Evolutionary conservation across 208 protist genomes (phyloP), one percentile per base, ranked within the genome.

Genomic region (Leishmania lainsoni): DNA sequence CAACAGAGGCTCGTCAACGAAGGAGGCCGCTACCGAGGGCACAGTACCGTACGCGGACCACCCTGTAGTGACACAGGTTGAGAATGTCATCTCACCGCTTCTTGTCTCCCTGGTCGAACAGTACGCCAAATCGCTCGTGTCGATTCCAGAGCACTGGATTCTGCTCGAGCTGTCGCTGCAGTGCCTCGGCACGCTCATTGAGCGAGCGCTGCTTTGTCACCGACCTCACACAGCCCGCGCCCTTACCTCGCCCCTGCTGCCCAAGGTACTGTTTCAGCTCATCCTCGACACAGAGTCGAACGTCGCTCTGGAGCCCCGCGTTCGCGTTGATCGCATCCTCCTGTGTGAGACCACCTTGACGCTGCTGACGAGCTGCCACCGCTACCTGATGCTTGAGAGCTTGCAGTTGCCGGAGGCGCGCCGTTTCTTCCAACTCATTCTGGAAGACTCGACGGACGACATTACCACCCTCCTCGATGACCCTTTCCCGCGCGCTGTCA

Each of bases 61-160:
- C 72, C 90, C 91, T 3, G 82, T 85, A 9, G 94, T 97, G 1
- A 65, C 92, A 45, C 85, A 85, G 68, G 89, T 95, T 10, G 92
- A 97, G 75, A 89, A 90, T 63, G 84, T 95, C 58, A 87, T 97
- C 65, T 81, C 82, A 1, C 94, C 94, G 5, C 95, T 96, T 66
- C 76, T 97, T 1, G 85, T 93, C 3, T 87, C 73, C 12, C 81
- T 92, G 2, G 81, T 96, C 22, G 91, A 92, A 71, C 88, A 95
- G 83, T 89, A 91, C 81, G 81, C 85, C 26, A 69, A 81, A 56
- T 83, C 51, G 14, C 72, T 94, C 26, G 81, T 81, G 42, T 83
- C 82, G 10, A 90, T 88, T 22, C 91, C 90, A n/a, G 92, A 97
- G 75, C 78, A 87, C 79, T 97, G 94, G 93, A 39, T 81, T 1